phyloP scores from a whole-genome alignment of 306 rosid species.

The Clitoria ternatea region DNA sequence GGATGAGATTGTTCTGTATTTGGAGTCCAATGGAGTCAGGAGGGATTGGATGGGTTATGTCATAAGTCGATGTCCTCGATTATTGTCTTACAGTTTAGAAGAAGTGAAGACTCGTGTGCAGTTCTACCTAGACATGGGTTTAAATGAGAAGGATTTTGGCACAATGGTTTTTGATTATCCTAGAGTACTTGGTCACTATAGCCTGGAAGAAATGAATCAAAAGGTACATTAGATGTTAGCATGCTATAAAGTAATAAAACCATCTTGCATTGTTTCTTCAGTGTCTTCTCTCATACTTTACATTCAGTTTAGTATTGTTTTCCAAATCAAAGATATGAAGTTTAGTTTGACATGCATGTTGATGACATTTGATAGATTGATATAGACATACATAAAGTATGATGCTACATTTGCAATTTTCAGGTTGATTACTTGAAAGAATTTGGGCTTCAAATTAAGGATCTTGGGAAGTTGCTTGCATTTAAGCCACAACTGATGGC shows the following conservation, averaged over 20 bases:
- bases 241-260: neutral
- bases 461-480: slow-evolving; percentile 76
- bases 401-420: slow-evolving; percentile 22
- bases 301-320: neutral
- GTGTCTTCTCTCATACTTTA: neutral
- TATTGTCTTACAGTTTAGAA: slow-evolving; percentile 69
- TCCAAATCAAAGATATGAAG: neutral
- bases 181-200: slow-evolving; percentile 59
- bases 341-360: slow-evolving; percentile 6
- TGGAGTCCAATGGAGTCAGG: slow-evolving; percentile 73
- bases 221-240: slow-evolving; percentile 50
- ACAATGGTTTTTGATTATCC: slow-evolving; percentile 98
- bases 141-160: slow-evolving; percentile 80
- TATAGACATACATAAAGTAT: slow-evolving; percentile 9
- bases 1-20: slow-evolving; percentile 67
- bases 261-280: neutral
- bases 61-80: slow-evolving; percentile 71
- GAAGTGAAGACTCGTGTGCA: slow-evolving; percentile 62
- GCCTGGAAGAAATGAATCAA: slow-evolving; percentile 69
- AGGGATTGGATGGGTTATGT: slow-evolving; percentile 87
- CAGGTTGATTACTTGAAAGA: slow-evolving; percentile 88
- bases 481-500: slow-evolving; percentile 88
- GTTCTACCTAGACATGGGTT: slow-evolving; percentile 68
- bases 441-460: slow-evolving; percentile 70
- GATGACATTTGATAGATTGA: slow-evolving; percentile 16